A percentile compares a stretch with the other conserved stretches of the same genome.
These are phyloP conservation scores for Cryptococcus floricola DNA, from an alignment of 1,284 basidiomycete genomes.

Conservation along the genomic window DNA sequence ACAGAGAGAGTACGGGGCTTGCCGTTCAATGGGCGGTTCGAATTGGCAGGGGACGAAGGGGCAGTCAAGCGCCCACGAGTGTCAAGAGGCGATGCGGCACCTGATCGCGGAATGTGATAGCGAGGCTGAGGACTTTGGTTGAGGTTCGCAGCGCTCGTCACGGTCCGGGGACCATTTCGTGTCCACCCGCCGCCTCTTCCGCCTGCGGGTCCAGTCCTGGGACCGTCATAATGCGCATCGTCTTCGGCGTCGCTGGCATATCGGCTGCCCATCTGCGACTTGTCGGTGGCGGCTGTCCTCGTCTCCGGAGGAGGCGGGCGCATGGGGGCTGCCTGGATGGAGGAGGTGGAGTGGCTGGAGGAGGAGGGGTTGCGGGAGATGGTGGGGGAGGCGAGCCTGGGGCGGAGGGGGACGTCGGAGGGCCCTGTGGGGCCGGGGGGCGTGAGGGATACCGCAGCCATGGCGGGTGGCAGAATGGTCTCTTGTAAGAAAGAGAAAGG, in stretches of 20 bases:
- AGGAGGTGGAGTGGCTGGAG: slow-evolving; percentile 39
- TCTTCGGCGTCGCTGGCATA: slow-evolving; percentile 7
- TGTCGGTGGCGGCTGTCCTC: slow-evolving; percentile 40
- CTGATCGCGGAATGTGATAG: slow-evolving; percentile 1
- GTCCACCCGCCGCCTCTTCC: slow-evolving; percentile 32
- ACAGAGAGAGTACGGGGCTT: slow-evolving; percentile 26
- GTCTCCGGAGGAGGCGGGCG: slow-evolving; percentile 45
- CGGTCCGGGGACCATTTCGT: slow-evolving; percentile 31
- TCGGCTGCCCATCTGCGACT: slow-evolving; percentile 21
- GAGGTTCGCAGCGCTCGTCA: not conserved
- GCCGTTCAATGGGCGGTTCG: not conserved
- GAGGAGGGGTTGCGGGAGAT: slow-evolving; percentile 41
- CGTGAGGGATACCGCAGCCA: slow-evolving; percentile 11
- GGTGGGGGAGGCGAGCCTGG: slow-evolving; percentile 19
- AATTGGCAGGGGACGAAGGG: slow-evolving; percentile 17
- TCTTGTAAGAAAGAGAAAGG: not conserved
- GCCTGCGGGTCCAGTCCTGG: slow-evolving; percentile 6
- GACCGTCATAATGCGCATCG: slow-evolving; percentile 5
- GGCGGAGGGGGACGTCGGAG: slow-evolving; percentile 9
- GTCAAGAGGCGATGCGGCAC: not conserved
- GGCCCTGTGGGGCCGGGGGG: slow-evolving; percentile 15
- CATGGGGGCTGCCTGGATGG: slow-evolving; percentile 46
- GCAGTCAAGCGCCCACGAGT: slow-evolving; percentile 10
- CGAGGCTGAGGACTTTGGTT: not conserved
- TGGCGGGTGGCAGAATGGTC: not conserved